These are phyloP conservation scores for Fusarium luffae DNA, from an alignment of 2,329 filamentous ascomycete species.

Conservation along the genomic window DNA sequence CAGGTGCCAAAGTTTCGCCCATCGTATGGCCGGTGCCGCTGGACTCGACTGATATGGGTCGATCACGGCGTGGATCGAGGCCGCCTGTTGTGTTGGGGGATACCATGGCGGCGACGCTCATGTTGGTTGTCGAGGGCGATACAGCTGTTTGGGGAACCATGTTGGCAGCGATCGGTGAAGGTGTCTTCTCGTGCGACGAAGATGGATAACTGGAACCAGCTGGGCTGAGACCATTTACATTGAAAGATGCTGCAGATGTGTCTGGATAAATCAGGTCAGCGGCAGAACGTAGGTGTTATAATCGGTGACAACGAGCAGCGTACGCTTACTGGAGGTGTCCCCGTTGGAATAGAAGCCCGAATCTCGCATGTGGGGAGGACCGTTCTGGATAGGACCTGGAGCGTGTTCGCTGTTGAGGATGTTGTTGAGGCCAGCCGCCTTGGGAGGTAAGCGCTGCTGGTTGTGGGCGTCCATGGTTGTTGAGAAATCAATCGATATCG, in stretches of 20 bases:
- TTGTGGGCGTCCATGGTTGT: constrained; percentile 46
- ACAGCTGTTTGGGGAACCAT: constrained; percentile 63
- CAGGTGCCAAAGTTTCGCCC: constrained; percentile 54
- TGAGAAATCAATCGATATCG: constrained; percentile 17
- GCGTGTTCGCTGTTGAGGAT: constrained; percentile 54
- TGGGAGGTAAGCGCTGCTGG: constrained; percentile 46
- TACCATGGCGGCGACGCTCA: constrained; percentile 75
- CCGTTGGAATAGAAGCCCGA: constrained; percentile 59
- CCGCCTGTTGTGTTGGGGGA: constrained; percentile 65
- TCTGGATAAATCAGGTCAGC: constrained; percentile 46
- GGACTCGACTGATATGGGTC: constrained; percentile 53
- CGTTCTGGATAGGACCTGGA: constrained; percentile 41
- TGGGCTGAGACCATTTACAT: constrained; percentile 53
- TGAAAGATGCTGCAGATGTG: constrained; percentile 55
- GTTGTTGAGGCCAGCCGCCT: constrained; percentile 53
- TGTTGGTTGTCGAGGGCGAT: constrained; percentile 67
- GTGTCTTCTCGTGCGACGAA: constrained; percentile 67
- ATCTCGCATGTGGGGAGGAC: constrained; percentile 52
- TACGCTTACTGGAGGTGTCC: constrained; percentile 58
- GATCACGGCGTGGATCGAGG: constrained; percentile 56
- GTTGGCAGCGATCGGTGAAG: constrained; percentile 67
- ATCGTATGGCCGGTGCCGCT: constrained; percentile 46
- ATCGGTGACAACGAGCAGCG: constrained; percentile 32
- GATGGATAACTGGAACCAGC: constrained; percentile 62
- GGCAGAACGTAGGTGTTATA: constrained; percentile 19